Percentiles rank a stretch among this genome's conserved stretches.
These are phyloP conservation scores for Cytospora piceicola DNA, from an alignment of 2,329 filamentous ascomycete genomes.

Conservation along the genomic window DNA sequence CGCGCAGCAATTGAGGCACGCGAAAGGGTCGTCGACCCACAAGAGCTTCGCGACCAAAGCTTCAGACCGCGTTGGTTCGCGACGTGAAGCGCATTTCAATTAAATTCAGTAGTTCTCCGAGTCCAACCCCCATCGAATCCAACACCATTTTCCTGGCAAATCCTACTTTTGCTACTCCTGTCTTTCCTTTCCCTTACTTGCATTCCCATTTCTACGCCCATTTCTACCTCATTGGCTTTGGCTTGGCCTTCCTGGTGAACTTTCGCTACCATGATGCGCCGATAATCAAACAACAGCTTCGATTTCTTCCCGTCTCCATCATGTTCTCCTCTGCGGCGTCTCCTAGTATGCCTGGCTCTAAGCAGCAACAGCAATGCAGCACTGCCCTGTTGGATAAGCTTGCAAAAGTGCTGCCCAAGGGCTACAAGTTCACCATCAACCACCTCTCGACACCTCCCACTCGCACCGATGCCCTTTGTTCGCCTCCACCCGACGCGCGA, in stretches of 20 bases:
- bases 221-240: not conserved
- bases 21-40: not conserved
- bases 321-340: slow-evolving; percentile 26
- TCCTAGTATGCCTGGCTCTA: slow-evolving; percentile 29
- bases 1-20: not conserved
- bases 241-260: not conserved
- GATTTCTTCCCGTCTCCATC: slow-evolving; percentile 29
- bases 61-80: not conserved
- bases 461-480: slow-evolving; percentile 75
- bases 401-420: slow-evolving; percentile 57
- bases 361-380: slow-evolving; percentile 34
- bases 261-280: not conserved
- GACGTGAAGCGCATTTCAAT: not conserved
- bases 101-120: not conserved
- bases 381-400: slow-evolving; percentile 45
- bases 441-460: slow-evolving; percentile 87
- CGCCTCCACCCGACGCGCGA: slow-evolving; percentile 71
- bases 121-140: not conserved
- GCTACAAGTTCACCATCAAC: slow-evolving; percentile 68
- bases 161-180: not conserved
- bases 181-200: too few relatives aligned
- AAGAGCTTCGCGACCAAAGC: not conserved
- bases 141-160: not conserved
- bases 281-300: not conserved
- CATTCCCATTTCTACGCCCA: not conserved